Base-by-base conservation (phyloP, 768 basidiomycete species). In the Pleurotus pulmonarius region DNA sequence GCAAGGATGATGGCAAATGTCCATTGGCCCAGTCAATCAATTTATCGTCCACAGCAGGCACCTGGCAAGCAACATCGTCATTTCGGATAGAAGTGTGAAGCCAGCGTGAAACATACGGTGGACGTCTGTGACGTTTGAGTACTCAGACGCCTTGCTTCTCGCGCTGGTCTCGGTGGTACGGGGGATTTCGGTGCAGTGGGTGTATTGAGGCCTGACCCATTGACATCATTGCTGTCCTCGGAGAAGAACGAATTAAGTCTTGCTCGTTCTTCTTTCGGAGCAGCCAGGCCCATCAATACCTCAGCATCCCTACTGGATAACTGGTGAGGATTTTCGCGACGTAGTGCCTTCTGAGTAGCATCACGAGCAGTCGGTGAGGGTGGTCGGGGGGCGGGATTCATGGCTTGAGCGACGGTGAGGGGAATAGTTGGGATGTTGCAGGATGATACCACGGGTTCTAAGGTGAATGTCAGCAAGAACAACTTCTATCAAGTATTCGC, bases 371-470 rank as follows among this genome's bases (percentile, higher is more conserved):
- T 79, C 0, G 97, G 97, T 0, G 94, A 96, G 1, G 97, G 96
- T 0, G 97, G 97, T 11, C 96, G 83, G 6, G 95, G 95, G 0
- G 91, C 90, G 1, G 96, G 95, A 64, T 92, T 93, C 94, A 98
- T 93, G 2, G 94, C 86, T 73, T 98, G 94, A 0, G 97, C 97
- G 11, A 97, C 92, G 20, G 88, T 83, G 41, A 99, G 79, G 0
- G 96, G 93, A 60, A 98, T 98, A 1, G 96, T 98, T 1, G 94
- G 92, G 51, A 98, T 92, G 64, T 97, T 97, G 74, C 91, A 92
- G 2, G 95, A 97, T 3, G 97, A 98, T 13, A 97, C 85, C 49
- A 98, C 95, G 22, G 94, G 91, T 65, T 88, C 96, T 94, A 48
- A 38, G n/a, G 64, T 40, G 38, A 26, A 40, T 12, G 52, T 65